Evolutionary conservation across 2,329 filamentous ascomycete species (phyloP), one percentile per base, ranked within the genome.

Genomic region (Chaetoscypha palmicola): DNA sequence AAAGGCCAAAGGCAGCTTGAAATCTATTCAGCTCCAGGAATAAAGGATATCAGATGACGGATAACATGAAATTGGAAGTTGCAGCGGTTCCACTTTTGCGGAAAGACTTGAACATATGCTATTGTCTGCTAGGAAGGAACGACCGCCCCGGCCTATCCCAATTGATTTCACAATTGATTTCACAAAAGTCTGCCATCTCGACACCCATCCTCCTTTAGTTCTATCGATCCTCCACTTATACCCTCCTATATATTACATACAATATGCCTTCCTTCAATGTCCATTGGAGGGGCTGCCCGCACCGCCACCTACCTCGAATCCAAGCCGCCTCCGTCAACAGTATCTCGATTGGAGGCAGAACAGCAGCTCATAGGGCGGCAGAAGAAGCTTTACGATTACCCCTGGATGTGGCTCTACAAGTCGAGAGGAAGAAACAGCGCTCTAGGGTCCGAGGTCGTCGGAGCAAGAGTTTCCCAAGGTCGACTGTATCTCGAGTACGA

Each of bases 1-100:
- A 82, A 78, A 62, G 83, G 83, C 5, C 68, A 73, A 22, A 68
- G 79, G 46, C 81, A 86, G 58, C 63, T 86, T 30, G 81, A 85
- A 55, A 76, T 76, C 44, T 86, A 84, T 62, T 72, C 74, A 19
- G 73, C 76, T 16, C 73, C 77, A 11, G 79, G 76, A 1, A 82
- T 85, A 37, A 77, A 71, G 51, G 79, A 83, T 59, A 79, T 84
- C 32, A 47, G 50, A 52, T 60, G 49, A 59, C 14, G 16, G 12
- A 7, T 7, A 30, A 26, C 16, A 20, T 28, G 35, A 2, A n/a
- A 1, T 34, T 17, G 5, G 20, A 17, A 26, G 19, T 26, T n/a
- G n/a, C 20, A 12, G 32, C 9, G 14, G 19, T 12, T 34, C 12
- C n/a, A 3, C 28, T 9, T 22, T 7, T 14, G 10, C 26, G 24